These are phyloP conservation scores for Capronia epimyces DNA, from an alignment of 2,329 filamentous ascomycete species.

Conservation along the genomic window DNA sequence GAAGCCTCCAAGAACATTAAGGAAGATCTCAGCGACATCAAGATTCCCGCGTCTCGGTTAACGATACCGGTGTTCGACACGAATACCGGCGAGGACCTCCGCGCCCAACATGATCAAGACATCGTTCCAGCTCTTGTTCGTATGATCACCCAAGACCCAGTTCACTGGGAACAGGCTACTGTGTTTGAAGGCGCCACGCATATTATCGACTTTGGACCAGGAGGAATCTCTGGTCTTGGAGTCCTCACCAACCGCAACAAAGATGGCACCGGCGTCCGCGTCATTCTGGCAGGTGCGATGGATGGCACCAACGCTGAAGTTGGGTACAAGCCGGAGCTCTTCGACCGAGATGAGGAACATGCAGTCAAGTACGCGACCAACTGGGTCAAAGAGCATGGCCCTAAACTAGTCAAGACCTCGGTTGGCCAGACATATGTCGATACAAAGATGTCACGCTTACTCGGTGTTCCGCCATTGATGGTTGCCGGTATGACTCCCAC, in stretches of 20 bases:
- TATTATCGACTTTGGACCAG: constrained; percentile 92
- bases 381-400: constrained; percentile 96
- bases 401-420: constrained; percentile 84
- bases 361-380: constrained; percentile 92
- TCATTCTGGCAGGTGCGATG: constrained; percentile 90
- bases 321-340: constrained; percentile 96
- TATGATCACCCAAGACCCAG: constrained; percentile 89
- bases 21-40: constrained; percentile 77
- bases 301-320: constrained; percentile 85
- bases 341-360: constrained; percentile 91
- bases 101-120: constrained; percentile 64
- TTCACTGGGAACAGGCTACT: constrained; percentile 95
- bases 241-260: constrained; percentile 98
- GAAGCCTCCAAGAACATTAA: constrained; percentile 78
- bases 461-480: constrained; percentile 80
- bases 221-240: constrained; percentile 92
- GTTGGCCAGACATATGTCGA: constrained; percentile 87
- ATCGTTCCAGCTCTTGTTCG: constrained; percentile 81
- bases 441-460: constrained; percentile 86
- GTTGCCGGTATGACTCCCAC: constrained; percentile 91
- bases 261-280: constrained; percentile 93
- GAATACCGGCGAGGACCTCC: constrained; percentile 78
- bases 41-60: constrained; percentile 66
- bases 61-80: constrained; percentile 87
- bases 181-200: constrained; percentile 87